phyloP scores from a whole-genome alignment of 2,329 filamentous ascomycete species.

The Cladosporium colombiae region DNA sequence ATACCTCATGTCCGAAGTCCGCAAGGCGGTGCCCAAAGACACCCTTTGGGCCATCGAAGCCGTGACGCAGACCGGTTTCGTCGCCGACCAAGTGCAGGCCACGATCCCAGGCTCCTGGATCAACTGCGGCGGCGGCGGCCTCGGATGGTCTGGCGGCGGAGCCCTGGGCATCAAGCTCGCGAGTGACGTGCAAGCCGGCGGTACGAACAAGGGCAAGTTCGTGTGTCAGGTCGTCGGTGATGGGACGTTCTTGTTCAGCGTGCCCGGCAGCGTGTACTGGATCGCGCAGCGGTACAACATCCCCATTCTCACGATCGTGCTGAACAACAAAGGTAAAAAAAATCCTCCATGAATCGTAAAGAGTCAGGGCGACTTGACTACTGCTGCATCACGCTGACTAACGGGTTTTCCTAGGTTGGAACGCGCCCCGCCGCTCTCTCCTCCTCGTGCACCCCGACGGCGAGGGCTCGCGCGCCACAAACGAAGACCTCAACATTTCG shows the following conservation, averaged over 20 bases:
- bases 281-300: conserved; percentile 66
- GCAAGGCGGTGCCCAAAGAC: conserved; percentile 59
- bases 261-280: conserved; percentile 69
- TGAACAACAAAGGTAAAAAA: conserved; percentile 63
- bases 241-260: conserved; percentile 66
- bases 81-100: conserved; percentile 70
- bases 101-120: conserved; percentile 72
- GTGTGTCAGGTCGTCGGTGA: conserved; percentile 68
- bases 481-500: conserved; percentile 66
- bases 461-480: conserved; percentile 60
- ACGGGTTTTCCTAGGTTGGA: conserved; percentile 55
- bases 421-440: conserved; percentile 63
- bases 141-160: conserved; percentile 77
- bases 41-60: conserved; percentile 78
- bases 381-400: neutral
- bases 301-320: conserved; percentile 64
- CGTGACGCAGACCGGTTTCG: conserved; percentile 68
- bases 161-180: conserved; percentile 77
- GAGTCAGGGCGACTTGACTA: neutral
- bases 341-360: neutral
- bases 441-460: conserved; percentile 67
- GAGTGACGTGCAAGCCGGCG: conserved; percentile 53
- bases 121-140: conserved; percentile 77
- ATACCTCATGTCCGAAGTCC: conserved; percentile 57
- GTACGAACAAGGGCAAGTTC: conserved; percentile 56